These are phyloP conservation scores for Iberis pinnata DNA, from an alignment of 345 rosid species.

Conservation along the genomic window DNA sequence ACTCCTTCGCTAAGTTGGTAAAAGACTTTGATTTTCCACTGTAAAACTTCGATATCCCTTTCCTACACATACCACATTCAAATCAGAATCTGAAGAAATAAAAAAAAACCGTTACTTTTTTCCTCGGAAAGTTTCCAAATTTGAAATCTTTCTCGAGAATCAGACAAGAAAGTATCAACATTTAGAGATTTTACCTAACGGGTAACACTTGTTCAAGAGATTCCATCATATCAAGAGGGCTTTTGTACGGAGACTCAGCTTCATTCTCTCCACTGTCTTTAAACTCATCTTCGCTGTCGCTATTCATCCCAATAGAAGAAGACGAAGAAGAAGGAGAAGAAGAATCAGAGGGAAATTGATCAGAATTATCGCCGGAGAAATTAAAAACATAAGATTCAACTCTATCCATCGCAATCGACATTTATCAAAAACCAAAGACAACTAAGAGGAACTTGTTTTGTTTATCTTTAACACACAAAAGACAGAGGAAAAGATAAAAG, in stretches of 20 bases:
- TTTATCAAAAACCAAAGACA: neutral
- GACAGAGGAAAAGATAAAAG: neutral
- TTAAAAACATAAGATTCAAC: slow-evolving; percentile 27
- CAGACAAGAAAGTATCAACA: neutral
- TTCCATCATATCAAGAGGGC: slow-evolving; percentile 48
- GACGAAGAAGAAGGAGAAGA: slow-evolving; percentile 32
- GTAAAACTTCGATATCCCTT: slow-evolving; percentile 75
- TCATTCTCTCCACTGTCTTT: slow-evolving; percentile 39
- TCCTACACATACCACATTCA: slow-evolving; percentile 39
- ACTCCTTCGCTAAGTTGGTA: slow-evolving; percentile 47
- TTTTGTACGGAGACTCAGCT: slow-evolving; percentile 51
- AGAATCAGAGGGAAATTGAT: slow-evolving; percentile 26
- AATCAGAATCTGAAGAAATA: neutral
- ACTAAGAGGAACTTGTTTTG: neutral
- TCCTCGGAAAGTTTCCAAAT: neutral
- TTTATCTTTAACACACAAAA: neutral
- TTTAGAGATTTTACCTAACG: slow-evolving; percentile 34
- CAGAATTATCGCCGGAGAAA: slow-evolving; percentile 12
- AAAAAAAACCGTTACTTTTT: too few species aligned
- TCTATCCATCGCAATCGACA: slow-evolving; percentile 34
- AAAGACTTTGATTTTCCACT: slow-evolving; percentile 79
- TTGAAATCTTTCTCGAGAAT: neutral
- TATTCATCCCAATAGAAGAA: slow-evolving; percentile 58
- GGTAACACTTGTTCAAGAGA: slow-evolving; percentile 60
- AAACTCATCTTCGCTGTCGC: slow-evolving; percentile 34